Evolutionary conservation across 1,284 basidiomycete species (phyloP).

Genomic region (Cutaneotrichosporon cyanovorans): DNA sequence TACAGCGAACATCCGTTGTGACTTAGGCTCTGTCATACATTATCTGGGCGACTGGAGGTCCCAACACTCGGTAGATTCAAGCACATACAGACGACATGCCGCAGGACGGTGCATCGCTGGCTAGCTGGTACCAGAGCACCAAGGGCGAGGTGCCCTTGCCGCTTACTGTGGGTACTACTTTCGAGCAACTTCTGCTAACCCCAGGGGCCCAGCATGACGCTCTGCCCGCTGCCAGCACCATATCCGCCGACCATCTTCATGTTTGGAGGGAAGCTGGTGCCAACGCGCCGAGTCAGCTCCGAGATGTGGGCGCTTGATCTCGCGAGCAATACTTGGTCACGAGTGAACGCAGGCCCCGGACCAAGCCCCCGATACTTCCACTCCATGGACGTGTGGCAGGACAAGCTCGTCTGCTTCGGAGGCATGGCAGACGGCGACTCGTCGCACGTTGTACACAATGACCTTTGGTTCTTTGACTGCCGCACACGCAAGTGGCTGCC

Average conservation of each 20-base stretch:
- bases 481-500: conserved; percentile 61
- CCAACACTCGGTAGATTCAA: no score
- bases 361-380: conserved; percentile 79
- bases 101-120: conserved; percentile 52
- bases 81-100: not conserved
- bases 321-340: conserved; percentile 67
- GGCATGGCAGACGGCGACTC: conserved; percentile 64
- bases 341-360: conserved; percentile 51
- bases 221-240: conserved; percentile 32
- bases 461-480: conserved; percentile 77
- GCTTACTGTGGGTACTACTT: conserved; percentile 59
- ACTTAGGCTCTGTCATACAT: not conserved
- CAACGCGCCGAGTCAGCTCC: conserved; percentile 74
- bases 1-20: not conserved
- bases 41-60: not conserved
- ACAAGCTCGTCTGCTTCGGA: conserved; percentile 80
- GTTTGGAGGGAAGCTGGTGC: conserved; percentile 76
- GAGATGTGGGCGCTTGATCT: conserved; percentile 83
- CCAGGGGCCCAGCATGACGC: conserved; percentile 38
- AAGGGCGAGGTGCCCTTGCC: conserved; percentile 79
- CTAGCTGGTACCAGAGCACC: conserved; percentile 72
- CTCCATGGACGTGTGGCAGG: conserved; percentile 80
- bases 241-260: conserved; percentile 37
- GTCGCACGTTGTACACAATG: conserved; percentile 63
- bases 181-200: conserved; percentile 3